Base-by-base conservation (phyloP, 768 basidiomycete genomes). In the Pleurotus tuoliensis region DNA sequence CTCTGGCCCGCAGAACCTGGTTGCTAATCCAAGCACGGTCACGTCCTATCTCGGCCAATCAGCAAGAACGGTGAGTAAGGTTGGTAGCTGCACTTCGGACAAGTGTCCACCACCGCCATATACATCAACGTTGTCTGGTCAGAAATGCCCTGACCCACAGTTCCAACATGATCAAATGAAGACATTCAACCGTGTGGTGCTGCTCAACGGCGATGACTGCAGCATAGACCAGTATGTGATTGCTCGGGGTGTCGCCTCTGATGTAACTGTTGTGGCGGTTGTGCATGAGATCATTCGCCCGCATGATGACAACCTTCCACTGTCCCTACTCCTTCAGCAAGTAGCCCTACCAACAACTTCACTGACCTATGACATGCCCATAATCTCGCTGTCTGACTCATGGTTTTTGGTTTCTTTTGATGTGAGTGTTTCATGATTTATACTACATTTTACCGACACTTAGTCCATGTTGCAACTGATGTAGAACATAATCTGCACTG, bases 401-500 rank as follows among this genome's bases (percentile, higher is more conserved):
- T 58, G 41, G 38, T 45, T 45, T 52, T 39, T 58, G 8, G 60
- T 27, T n/a, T 13, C 43, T 13, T 15, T 55, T n/a, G 20, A 38
- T 24, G 59, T 60, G 39, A 55, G 15, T 49, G 20, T 25, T 40
- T 4, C 25, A 56, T 34, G 40, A 20, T 12, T 27, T 30, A 60
- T 25, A 20, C 30, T 56, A 12, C 20, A 13, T 13, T 22, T 47
- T 47, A 18, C 46, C 22, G 18, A 47, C 20, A 30, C 25, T 18
- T 3, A 47, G 13, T 12, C 46, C 41, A 43, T 43, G 25, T 27
- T 27, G 27, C 27, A 27, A 27, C 5, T 4, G 1, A 27, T 27
- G 5, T 39, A 66, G 66, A 59, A 64, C 27, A 41, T 67, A 24
- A 56, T 66, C 1, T 64, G 65, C 49, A 61, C 67, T 3, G 67